Conservation (phyloP, 2,329 filamentous ascomycete genomes). For the Macrophomina pseudophaseolina region DNA sequence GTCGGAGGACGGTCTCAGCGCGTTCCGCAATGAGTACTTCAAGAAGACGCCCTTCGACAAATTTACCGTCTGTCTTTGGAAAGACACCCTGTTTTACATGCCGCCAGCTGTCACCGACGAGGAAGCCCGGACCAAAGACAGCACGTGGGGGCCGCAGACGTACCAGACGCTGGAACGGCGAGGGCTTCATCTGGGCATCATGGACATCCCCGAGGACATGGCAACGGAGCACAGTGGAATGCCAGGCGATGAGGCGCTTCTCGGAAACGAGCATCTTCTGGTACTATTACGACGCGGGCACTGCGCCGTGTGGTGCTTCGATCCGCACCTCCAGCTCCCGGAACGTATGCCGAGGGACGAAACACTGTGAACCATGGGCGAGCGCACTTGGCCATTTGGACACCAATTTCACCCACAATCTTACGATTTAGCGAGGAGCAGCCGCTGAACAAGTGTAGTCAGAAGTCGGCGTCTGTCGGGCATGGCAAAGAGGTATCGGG, state of each 20-base stretch:
- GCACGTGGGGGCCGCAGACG: conserved; percentile 17
- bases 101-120: conserved; percentile 13
- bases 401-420: not conserved
- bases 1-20: not conserved
- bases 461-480: not conserved
- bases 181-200: conserved; percentile 10
- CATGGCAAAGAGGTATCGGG: not conserved
- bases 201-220: conserved; percentile 14
- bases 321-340: conserved; percentile 26
- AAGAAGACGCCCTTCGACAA: conserved; percentile 13
- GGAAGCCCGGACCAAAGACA: conserved; percentile 16
- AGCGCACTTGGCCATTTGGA: not conserved
- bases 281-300: not conserved
- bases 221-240: conserved; percentile 14
- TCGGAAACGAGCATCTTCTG: conserved; percentile 26
- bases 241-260: conserved; percentile 8
- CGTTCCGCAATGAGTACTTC: conserved; percentile 12
- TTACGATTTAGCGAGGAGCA: not conserved
- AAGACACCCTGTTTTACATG: conserved; percentile 15
- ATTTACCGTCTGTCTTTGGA: conserved; percentile 17
- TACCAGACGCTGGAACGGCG: conserved; percentile 16
- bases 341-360: conserved; percentile 6
- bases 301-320: conserved; percentile 27
- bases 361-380: not conserved
- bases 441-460: not conserved